Conservation (phyloP, 352 stramenopile genomes). For the Globisporangium viniferum region DNA sequence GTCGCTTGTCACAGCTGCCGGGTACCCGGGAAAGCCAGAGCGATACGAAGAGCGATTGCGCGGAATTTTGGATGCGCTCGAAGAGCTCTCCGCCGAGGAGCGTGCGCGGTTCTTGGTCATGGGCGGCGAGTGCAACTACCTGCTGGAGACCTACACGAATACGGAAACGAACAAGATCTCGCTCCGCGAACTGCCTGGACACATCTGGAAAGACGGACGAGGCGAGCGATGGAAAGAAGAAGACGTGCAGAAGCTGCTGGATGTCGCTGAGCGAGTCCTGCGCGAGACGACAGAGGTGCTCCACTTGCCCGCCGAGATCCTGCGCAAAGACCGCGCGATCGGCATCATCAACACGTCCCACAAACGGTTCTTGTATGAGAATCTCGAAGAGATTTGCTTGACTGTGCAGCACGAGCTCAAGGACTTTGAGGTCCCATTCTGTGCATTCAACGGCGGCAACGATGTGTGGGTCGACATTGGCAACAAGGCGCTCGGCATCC, state of each 20-base stretch:
- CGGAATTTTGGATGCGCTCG: constrained; percentile 71
- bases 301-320: constrained; percentile 78
- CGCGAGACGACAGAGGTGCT: constrained; percentile 71
- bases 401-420: constrained; percentile 87
- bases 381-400: constrained; percentile 93
- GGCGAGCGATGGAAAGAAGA: constrained; percentile 83
- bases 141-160: constrained; percentile 73
- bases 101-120: constrained; percentile 88
- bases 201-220: constrained; percentile 76
- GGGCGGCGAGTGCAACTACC: constrained; percentile 97
- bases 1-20: constrained; percentile 78
- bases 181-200: constrained; percentile 62
- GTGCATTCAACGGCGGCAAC: constrained; percentile 95
- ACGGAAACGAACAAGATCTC: constrained; percentile 37
- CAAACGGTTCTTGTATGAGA: constrained; percentile 88
- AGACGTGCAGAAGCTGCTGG: constrained; percentile 83
- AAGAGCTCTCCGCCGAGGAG: constrained; percentile 45
- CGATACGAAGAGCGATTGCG: constrained; percentile 74
- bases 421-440: constrained; percentile 86
- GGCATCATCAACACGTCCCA: constrained; percentile 87
- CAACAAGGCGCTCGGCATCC: constrained; percentile 95
- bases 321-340: constrained; percentile 93
- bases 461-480: constrained; percentile 96
- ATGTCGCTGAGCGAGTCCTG: constrained; percentile 77
- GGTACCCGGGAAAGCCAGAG: constrained; percentile 64